Conservation (phyloP, 2,329 filamentous ascomycete species). For the Tolypocladium tropicale region DNA sequence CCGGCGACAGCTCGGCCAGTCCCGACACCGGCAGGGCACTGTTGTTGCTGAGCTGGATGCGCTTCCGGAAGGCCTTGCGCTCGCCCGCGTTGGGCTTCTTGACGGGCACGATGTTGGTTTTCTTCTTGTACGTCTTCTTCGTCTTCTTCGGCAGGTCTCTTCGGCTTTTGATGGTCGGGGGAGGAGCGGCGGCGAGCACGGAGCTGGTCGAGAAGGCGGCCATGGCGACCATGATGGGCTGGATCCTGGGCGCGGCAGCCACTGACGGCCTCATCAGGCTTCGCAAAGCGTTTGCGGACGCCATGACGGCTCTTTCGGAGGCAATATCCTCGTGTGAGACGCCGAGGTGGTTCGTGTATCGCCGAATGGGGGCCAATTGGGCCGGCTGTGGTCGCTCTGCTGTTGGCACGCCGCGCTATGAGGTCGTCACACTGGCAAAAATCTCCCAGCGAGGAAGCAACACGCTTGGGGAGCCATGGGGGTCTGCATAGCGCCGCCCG, state of each 20-base stretch:
- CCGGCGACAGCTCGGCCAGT: constrained; percentile 48
- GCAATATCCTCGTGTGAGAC: not conserved
- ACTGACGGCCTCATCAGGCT: constrained; percentile 28
- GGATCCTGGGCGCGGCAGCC: constrained; percentile 21
- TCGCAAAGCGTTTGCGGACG: constrained; percentile 29
- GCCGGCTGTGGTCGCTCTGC: constrained; percentile 11
- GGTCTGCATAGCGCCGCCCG: not conserved
- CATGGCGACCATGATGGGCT: constrained; percentile 18
- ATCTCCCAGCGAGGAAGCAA: constrained; percentile 6
- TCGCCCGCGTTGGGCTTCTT: constrained; percentile 64
- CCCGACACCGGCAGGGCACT: constrained; percentile 74
- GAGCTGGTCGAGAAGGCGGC: constrained; percentile 31
- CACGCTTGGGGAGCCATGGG: not conserved
- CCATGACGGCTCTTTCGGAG: constrained; percentile 18
- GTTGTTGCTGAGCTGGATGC: constrained; percentile 85
- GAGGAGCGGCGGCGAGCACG: constrained; percentile 17
- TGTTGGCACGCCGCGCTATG: not conserved
- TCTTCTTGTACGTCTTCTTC: constrained; percentile 44
- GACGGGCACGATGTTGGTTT: constrained; percentile 27
- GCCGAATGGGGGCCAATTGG: constrained; percentile 19
- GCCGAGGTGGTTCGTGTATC: not conserved
- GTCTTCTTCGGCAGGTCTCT: constrained; percentile 25
- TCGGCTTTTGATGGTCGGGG: constrained; percentile 21
- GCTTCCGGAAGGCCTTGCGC: constrained; percentile 77
- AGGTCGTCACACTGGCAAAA: constrained; percentile 1